Conservation (phyloP, 75 land plant species). For the Picea glauca region DNA sequence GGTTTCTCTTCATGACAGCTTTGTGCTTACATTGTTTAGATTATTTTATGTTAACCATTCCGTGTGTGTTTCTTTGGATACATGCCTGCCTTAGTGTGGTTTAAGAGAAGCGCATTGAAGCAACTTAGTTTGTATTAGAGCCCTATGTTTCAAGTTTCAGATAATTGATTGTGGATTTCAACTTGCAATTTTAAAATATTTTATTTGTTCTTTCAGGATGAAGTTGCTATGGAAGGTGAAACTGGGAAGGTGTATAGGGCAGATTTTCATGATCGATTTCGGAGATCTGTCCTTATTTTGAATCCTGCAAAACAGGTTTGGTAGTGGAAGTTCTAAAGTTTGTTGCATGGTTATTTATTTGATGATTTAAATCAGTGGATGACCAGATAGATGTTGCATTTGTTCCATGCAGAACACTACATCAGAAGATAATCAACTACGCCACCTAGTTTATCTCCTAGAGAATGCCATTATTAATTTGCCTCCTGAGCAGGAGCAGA, state of each 20-base stretch:
- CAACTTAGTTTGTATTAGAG: not conserved
- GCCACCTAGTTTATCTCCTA: conserved; percentile 75
- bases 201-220: conserved; percentile 42
- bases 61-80: not conserved
- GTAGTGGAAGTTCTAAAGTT: not conserved
- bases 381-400: not conserved
- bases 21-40: not conserved
- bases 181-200: no score
- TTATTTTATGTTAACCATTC: not conserved
- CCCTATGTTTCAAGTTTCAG: no score
- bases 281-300: conserved; percentile 65
- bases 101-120: not conserved
- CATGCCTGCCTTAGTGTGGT: not conserved
- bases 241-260: conserved; percentile 81
- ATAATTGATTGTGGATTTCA: no score
- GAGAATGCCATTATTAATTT: conserved; percentile 85
- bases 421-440: conserved; percentile 62
- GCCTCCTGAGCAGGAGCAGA: conserved; percentile 78
- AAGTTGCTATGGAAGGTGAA: conserved; percentile 74
- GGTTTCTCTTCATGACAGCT: not conserved
- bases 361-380: not conserved
- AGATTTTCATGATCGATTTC: conserved; percentile 48
- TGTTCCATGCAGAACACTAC: conserved; percentile 53
- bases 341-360: not conserved
- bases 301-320: conserved; percentile 75